Evolutionary conservation across 306 rosid genomes (phyloP), one percentile per base, ranked within the genome.

Genomic region (Rosa rugosa): DNA sequence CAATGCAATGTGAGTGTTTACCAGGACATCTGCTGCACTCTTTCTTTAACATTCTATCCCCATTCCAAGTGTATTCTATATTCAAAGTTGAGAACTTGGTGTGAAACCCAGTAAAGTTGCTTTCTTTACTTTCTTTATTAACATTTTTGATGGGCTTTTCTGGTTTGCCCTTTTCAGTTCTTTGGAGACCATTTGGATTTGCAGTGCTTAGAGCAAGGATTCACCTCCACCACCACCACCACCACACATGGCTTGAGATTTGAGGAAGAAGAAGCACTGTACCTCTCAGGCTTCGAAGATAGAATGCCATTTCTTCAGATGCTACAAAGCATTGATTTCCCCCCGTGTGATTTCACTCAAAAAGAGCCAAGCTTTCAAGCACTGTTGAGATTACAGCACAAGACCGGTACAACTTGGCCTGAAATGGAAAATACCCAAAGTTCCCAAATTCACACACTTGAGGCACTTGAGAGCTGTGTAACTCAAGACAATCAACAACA

Each of bases 261-360:
- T 47, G 86, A 84, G 23, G 91, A 87, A 20, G 90, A 84, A 67
- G 72, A 77, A 70, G 76, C 87, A 56, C 79, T 76, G 8, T 80
- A 76, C 18, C 16, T 84, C 60, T 76, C 86, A 53, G 85, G 81
- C 44, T 88, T 88, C 54, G 96, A 86, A 31, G 88, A 91, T 9
- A 90, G 73, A 81, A 87, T 93, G 85, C 97, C 98, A 51, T 91
- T 95, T 62, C 94, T 95, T 17, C 93, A 91, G 73, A 95, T 93
- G 97, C 87, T 93, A 53, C 99, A 93, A 46, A 87, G 82, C 84
- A 90, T 91, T 50, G 96, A 91, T 65, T 72, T 92, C 34, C 85
- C 90, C n/a, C 84, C 87, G n/a, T 82, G 84, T 20, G 75, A 88
- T 72, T 83, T 86, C 65, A 84, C 91, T 66, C 11, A 78, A 51